Evolutionary conservation across 768 basidiomycete genomes (phyloP), one percentile per base, ranked within the genome.

Genomic region (Lactifluus volemus): DNA sequence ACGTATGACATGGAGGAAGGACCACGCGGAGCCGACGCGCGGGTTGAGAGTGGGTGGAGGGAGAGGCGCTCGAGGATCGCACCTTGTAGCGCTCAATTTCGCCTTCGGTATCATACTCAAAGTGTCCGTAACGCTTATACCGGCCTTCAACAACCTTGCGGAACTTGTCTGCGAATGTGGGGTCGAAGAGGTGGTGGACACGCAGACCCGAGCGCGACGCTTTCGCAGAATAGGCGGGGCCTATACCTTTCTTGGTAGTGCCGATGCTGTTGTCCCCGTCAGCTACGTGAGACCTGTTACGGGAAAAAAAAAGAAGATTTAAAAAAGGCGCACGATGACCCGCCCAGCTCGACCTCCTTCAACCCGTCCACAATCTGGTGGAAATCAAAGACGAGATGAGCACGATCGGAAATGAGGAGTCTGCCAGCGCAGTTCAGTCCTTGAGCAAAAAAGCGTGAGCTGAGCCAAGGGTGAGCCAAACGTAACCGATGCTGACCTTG

Each of bases 331-430:
- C 41, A 86, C 86, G 87, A 90, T 1, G 85, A 86, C 9, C 92
- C 90, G 25, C 97, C 97, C 25, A 98, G 82, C 72, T 98, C 97
- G 42, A 93, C 92, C 73, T 99, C 97, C 73, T 98, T 99, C 69
- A 99, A 77, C 5, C 97, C 97, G 70, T 99, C 97, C 32, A 98
- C 97, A 69, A 98, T 98, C 77, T 99, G 97, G 75, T 99, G 97
- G 73, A 99, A 98, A 72, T 98, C 97, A 70, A 99, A 94, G 38
- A 99, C 97, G 63, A 99, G 85, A 65, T 96, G 92, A 4, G 97
- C 92, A 64, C 97, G 87, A 75, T 98, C 94, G 29, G 96, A 98
- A 67, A 99, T 80, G 72, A 97, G 89, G 19, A 99, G 75, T 38
- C 97, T 86, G 60, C 82, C 81, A 11, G 83, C 81, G 74, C 92